Conservation (phyloP, 768 basidiomycete genomes). For the Rossbeevera mucosa region DNA sequence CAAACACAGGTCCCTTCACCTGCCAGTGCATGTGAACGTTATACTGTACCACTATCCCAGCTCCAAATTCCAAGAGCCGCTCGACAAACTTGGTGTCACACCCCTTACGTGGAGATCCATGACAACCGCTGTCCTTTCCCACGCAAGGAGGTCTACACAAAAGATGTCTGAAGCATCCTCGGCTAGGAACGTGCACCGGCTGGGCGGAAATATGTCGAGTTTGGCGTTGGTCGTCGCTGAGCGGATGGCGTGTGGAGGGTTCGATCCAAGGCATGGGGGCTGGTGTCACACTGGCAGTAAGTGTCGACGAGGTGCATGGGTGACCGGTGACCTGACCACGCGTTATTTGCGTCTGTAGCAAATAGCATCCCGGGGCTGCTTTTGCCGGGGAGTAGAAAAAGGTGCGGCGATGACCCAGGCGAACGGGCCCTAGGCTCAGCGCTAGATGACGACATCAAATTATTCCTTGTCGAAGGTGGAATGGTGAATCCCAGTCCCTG, state of each 20-base stretch:
- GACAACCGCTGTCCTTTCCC: conserved; percentile 60
- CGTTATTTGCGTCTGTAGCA: conserved; percentile 29
- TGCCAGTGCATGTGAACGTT: conserved; percentile 93
- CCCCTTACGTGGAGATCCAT: conserved; percentile 92
- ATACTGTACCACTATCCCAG: conserved; percentile 78
- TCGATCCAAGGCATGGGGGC: conserved; percentile 89
- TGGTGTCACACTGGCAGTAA: conserved; percentile 89
- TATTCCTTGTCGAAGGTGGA: conserved; percentile 55
- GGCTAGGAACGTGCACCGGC: conserved; percentile 61
- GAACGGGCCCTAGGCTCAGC: conserved; percentile 41
- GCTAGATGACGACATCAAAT: conserved; percentile 72
- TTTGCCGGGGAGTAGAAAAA: conserved; percentile 81
- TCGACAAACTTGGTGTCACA: conserved; percentile 76
- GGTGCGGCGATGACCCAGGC: conserved; percentile 82
- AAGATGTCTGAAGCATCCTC: conserved; percentile 92
- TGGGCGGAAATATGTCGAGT: conserved; percentile 54
- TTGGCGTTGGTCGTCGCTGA: conserved; percentile 62
- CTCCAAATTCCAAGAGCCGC: conserved; percentile 69
- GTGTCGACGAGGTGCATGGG: conserved; percentile 92
- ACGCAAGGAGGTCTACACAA: conserved; percentile 57
- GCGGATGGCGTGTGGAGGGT: conserved; percentile 67
- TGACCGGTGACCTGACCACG: too few relatives aligned
- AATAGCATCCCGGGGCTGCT: conserved; percentile 64
- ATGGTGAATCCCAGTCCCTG: conserved; percentile 55
- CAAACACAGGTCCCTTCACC: conserved; percentile 80